phyloP scores from a whole-genome alignment of 805 yeast species.

The Yarrowia osloensis region DNA sequence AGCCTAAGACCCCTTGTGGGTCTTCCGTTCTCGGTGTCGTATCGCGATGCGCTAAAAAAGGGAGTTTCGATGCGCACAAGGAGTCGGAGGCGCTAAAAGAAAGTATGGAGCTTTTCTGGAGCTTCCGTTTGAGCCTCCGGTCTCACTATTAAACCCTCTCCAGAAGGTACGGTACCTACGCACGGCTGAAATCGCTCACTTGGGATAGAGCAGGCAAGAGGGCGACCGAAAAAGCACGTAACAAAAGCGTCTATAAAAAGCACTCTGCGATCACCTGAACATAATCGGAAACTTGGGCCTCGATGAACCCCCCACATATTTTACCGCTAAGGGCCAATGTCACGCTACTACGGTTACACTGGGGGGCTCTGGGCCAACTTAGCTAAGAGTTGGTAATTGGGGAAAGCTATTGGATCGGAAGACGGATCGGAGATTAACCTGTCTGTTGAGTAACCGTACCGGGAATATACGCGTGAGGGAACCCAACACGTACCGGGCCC shows the following conservation, averaged over 20 bases:
- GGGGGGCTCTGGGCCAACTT: no score
- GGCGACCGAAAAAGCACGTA: no score
- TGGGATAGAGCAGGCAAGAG: no score
- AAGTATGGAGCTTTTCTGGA: not conserved
- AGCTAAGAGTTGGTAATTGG: not conserved
- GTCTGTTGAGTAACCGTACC: not conserved
- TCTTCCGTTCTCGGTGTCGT: slow-evolving; percentile 6
- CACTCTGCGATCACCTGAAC: no score
- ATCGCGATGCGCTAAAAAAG: not conserved
- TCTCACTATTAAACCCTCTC: not conserved
- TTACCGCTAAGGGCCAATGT: not conserved
- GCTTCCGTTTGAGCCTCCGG: not conserved
- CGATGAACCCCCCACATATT: no score
- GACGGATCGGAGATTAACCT: not conserved
- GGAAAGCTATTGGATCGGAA: not conserved
- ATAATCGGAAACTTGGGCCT: no score
- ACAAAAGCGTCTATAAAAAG: no score
- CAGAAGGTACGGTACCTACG: not conserved
- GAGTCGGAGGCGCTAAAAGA: not conserved
- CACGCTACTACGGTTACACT: not conserved
- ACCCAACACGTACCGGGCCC: not conserved
- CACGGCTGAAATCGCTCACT: not conserved
- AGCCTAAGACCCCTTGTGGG: not conserved
- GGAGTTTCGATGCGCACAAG: not conserved
- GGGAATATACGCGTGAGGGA: not conserved